A percentile compares a stretch with the other conserved stretches of the same genome.
These are phyloP conservation scores for Xerophyta viscosa DNA, from an alignment of 106 monocot genomes.

Conservation along the genomic window DNA sequence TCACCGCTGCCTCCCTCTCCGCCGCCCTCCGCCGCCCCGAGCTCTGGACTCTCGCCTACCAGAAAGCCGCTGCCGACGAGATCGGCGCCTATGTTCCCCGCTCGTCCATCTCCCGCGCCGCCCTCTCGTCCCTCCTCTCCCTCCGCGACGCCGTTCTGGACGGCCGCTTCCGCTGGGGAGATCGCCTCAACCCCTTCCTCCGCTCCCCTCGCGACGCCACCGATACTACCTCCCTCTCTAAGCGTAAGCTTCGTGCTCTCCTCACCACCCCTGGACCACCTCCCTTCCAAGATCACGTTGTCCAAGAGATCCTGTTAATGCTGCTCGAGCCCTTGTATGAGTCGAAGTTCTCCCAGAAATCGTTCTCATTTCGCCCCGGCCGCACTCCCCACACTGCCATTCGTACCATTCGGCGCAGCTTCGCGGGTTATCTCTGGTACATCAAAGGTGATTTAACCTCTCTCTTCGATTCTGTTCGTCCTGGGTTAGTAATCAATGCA, in stretches of 20 bases:
- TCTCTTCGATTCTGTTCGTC: slow-evolving; percentile 50
- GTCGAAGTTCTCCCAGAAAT: slow-evolving; percentile 56
- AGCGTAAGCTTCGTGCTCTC: slow-evolving; percentile 75
- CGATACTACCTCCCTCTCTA: slow-evolving; percentile 79
- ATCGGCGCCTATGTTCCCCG: slow-evolving; percentile 80
- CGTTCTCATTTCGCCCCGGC: slow-evolving; percentile 80
- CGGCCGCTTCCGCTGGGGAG: slow-evolving; percentile 83
- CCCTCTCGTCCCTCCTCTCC: slow-evolving; percentile 60
- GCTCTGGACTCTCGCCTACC: slow-evolving; percentile 93
- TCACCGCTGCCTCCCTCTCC: slow-evolving; percentile 33
- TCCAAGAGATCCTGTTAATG: slow-evolving; percentile 84
- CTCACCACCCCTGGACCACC: slow-evolving; percentile 65
- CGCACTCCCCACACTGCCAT: slow-evolving; percentile 72
- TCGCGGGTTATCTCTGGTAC: slow-evolving; percentile 95
- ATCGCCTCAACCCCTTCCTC: slow-evolving; percentile 61
- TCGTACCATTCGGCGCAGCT: slow-evolving; percentile 64
- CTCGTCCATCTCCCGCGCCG: slow-evolving; percentile 32
- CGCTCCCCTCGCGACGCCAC: slow-evolving; percentile 67
- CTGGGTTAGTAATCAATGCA: slow-evolving; percentile 46
- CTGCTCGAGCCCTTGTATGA: slow-evolving; percentile 88
- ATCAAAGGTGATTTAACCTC: slow-evolving; percentile 73
- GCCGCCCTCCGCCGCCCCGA: slow-evolving; percentile 46
- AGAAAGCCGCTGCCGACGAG: slow-evolving; percentile 86
- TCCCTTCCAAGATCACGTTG: slow-evolving; percentile 82
- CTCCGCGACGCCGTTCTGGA: slow-evolving; percentile 94